Percentiles rank a stretch among this genome's conserved stretches.
These are phyloP conservation scores for Sindora glabra DNA, from an alignment of 306 rosid species.

Conservation along the genomic window DNA sequence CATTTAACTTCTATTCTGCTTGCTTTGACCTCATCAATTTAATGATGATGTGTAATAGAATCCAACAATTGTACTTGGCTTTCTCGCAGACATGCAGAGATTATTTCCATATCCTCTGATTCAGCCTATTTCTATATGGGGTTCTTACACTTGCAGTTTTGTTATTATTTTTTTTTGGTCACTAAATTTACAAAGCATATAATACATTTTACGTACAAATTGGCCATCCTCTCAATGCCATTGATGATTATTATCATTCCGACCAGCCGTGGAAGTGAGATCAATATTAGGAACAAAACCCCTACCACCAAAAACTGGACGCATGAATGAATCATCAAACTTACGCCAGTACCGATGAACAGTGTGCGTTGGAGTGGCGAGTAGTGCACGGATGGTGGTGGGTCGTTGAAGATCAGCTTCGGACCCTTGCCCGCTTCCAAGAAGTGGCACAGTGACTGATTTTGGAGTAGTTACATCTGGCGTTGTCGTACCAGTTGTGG, in stretches of 20 bases:
- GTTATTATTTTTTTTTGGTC: too few relatives aligned
- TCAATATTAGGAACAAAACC: conserved; percentile 79
- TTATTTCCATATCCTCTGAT: too few relatives aligned
- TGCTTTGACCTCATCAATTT: too few relatives aligned
- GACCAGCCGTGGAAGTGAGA: conserved; percentile 53
- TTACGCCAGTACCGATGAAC: conserved; percentile 88
- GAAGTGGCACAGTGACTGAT: conserved; percentile 56
- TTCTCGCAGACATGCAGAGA: conserved; percentile 8
- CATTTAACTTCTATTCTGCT: too few relatives aligned
- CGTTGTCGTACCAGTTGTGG: conserved; percentile 41
- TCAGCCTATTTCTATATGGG: conserved; percentile 3
- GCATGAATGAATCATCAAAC: conserved; percentile 83
- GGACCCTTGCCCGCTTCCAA: conserved; percentile 45
- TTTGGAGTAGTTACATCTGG: conserved; percentile 55
- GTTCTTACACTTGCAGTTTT: conserved; percentile 5
- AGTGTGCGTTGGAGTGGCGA: conserved; percentile 66
- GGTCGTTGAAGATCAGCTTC: conserved; percentile 54
- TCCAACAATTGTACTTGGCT: conserved; percentile 28
- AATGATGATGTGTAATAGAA: too few relatives aligned
- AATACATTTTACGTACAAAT: conserved; percentile 22
- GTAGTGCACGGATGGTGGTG: conserved; percentile 61
- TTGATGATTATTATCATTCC: conserved; percentile 13
- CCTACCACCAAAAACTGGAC: conserved; percentile 94
- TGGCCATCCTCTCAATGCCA: conserved; percentile 33
- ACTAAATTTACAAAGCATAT: conserved; percentile 19